A percentile compares a stretch with the other conserved stretches of the same genome.
Conservation (phyloP, 352 stramenopile species). For the Pythium pyrilobum region DNA sequence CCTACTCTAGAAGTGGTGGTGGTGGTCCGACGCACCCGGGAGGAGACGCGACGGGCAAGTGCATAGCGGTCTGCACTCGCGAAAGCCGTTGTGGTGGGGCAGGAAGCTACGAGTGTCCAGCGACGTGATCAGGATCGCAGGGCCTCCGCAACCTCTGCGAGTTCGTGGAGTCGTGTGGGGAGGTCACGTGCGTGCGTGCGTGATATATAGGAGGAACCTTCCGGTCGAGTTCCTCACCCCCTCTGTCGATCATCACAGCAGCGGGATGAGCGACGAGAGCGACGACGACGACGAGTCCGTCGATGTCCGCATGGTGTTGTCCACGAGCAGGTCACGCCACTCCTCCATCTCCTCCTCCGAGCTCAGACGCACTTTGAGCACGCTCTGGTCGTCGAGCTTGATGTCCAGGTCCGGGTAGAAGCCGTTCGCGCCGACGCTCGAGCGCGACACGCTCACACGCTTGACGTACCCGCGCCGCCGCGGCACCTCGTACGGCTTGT, state of each 20-base stretch:
- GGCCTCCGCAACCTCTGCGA: no score
- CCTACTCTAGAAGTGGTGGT: background rate
- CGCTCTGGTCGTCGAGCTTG: conserved; percentile 17
- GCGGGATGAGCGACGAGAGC: conserved; percentile 5
- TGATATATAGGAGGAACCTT: background rate
- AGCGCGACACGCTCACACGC: conserved; percentile 21
- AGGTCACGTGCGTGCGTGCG: background rate
- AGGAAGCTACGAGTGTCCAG: background rate
- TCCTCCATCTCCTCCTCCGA: conserved; percentile 27
- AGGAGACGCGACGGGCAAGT: background rate
- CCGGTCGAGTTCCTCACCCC: conserved; percentile 4
- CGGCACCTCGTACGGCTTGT: conserved; percentile 73
- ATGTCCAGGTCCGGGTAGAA: conserved; percentile 23
- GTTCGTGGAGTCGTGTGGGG: background rate
- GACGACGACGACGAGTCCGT: conserved; percentile 3
- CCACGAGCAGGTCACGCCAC: conserved; percentile 21
- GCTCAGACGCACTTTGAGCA: conserved; percentile 20
- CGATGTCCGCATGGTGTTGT: background rate
- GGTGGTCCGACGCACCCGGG: no score
- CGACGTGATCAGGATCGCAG: no score
- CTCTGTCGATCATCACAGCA: conserved; percentile 7
- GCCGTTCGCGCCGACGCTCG: conserved; percentile 10
- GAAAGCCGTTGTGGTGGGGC: background rate
- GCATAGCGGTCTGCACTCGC: conserved; percentile 14
- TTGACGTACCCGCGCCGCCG: conserved; percentile 55